Conservation (phyloP, 2,329 filamentous ascomycete genomes). For the Fusarium neocosmosporiellum region DNA sequence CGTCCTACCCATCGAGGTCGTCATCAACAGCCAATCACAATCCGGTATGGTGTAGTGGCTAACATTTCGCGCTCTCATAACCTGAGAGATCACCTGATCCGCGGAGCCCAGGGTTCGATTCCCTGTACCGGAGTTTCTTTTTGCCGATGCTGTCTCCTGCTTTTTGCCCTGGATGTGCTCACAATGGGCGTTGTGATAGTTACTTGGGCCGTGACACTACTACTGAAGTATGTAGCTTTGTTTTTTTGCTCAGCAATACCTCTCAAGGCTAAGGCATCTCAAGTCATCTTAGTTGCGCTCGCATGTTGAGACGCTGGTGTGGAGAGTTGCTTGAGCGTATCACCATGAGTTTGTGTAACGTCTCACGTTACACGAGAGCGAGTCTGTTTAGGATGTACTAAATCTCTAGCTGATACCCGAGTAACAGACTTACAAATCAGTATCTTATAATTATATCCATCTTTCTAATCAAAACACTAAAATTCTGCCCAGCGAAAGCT, state of each 20-base stretch:
- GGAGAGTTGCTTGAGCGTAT: background rate
- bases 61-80: slow-evolving; percentile 28
- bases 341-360: background rate
- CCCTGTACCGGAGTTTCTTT: slow-evolving; percentile 11
- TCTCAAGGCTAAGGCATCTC: too few relatives aligned
- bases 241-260: too few relatives aligned
- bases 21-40: background rate
- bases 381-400: background rate
- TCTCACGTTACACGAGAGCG: background rate
- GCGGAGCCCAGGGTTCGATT: slow-evolving; percentile 33
- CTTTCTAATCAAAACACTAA: background rate
- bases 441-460: background rate
- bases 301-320: background rate
- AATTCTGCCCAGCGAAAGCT: background rate
- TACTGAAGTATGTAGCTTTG: too few relatives aligned
- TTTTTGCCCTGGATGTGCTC: background rate
- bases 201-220: background rate
- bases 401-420: accelerated
- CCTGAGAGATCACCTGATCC: slow-evolving; percentile 6
- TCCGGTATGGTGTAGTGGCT: slow-evolving; percentile 46
- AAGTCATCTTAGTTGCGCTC: background rate
- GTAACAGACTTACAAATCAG: background rate
- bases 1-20: too few relatives aligned
- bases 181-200: background rate
- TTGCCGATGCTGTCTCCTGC: background rate